Conservation (phyloP, 2,329 filamentous ascomycete species). For the Botrytis squamosa region DNA sequence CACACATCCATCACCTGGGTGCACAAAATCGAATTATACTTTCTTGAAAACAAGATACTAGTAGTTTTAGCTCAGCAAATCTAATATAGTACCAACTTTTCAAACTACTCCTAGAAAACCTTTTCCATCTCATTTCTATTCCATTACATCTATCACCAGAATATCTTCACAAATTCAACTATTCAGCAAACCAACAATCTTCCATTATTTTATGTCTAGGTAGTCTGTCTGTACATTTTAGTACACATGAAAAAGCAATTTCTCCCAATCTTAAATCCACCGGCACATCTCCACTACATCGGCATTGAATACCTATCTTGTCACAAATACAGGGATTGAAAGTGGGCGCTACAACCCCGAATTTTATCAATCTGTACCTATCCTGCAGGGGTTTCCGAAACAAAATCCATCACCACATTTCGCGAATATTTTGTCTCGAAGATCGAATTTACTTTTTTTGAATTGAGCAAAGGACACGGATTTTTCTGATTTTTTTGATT, state of each 20-base stretch:
- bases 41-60: background rate
- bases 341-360: background rate
- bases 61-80: background rate
- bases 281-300: constrained; percentile 6
- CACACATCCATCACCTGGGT: background rate
- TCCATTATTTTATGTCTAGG: background rate
- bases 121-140: background rate
- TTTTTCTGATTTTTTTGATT: no score
- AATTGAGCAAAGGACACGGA: background rate
- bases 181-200: background rate
- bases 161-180: background rate
- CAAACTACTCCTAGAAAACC: background rate
- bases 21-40: background rate
- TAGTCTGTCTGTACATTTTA: background rate
- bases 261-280: background rate
- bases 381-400: background rate
- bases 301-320: constrained; percentile 19
- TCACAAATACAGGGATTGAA: background rate
- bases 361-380: background rate
- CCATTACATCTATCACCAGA: background rate
- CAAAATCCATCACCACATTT: background rate
- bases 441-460: background rate
- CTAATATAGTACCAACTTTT: background rate
- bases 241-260: background rate
- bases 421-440: background rate